These are phyloP conservation scores for Byssoonygena ceratinophila DNA, from an alignment of 2,329 filamentous ascomycete genomes.

Conservation along the genomic window DNA sequence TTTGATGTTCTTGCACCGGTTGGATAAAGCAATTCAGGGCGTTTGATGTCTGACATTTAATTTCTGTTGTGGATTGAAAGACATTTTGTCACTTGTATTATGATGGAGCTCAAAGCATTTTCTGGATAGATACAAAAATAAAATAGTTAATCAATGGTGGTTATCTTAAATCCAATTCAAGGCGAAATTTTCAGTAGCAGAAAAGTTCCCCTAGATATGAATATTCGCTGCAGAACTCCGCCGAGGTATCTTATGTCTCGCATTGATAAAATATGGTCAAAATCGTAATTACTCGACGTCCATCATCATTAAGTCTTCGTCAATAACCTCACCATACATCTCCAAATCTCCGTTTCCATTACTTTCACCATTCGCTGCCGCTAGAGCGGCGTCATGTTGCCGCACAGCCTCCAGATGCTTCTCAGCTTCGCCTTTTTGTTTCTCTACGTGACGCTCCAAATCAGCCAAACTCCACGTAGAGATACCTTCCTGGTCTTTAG, in stretches of 20 bases:
- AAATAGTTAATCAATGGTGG: no score
- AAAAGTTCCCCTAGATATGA: background rate
- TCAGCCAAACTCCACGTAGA: slow-evolving; percentile 83
- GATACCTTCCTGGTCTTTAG: slow-evolving; percentile 78
- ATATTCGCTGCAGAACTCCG: background rate
- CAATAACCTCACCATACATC: slow-evolving; percentile 32
- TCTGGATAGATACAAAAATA: slow-evolving; percentile 7
- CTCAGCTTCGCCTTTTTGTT: slow-evolving; percentile 62
- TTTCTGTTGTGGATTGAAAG: background rate
- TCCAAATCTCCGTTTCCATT: slow-evolving; percentile 27
- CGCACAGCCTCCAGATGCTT: slow-evolving; percentile 45
- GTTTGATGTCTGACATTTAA: background rate
- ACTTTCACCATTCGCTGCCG: slow-evolving; percentile 18
- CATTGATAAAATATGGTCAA: background rate
- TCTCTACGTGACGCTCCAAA: slow-evolving; percentile 54
- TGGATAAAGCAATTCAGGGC: slow-evolving; percentile 23
- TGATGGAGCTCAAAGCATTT: background rate
- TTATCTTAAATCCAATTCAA: no score
- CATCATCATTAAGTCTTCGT: slow-evolving; percentile 36
- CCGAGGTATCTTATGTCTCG: background rate
- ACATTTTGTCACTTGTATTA: background rate
- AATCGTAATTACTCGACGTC: slow-evolving; percentile 19
- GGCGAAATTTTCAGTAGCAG: background rate
- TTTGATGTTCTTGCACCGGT: slow-evolving; percentile 69
- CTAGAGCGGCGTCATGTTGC: slow-evolving; percentile 19